These are phyloP conservation scores for Penicillium angulare DNA, from an alignment of 495 filamentous ascomycete genomes.

Conservation along the genomic window DNA sequence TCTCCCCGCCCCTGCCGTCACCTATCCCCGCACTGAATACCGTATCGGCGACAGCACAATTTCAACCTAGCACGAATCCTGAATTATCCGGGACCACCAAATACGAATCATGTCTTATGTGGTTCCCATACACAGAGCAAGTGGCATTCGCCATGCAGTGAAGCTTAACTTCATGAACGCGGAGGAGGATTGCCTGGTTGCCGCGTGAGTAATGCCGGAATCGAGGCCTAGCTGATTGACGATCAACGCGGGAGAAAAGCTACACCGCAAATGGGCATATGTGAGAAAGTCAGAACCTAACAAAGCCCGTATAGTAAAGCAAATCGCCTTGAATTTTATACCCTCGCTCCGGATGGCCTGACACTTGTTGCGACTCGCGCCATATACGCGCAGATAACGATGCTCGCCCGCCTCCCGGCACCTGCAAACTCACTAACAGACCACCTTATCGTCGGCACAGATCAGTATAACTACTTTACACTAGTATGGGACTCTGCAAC, in stretches of 20 bases:
- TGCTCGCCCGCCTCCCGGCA: constrained; percentile 73
- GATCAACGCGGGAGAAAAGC: too few species aligned
- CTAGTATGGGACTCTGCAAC: constrained; percentile 71
- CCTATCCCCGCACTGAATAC: constrained; percentile 12
- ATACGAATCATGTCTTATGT: constrained; percentile 77
- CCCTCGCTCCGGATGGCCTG: constrained; percentile 57
- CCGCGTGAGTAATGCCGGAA: constrained; percentile 73
- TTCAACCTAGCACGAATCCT: too few species aligned
- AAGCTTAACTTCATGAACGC: constrained; percentile 70
- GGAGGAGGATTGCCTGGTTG: constrained; percentile 76
- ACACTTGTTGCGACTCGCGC: constrained; percentile 59
- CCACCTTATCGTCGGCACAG: constrained; percentile 89
- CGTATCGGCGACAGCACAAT: too few species aligned
- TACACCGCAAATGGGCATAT: too few species aligned
- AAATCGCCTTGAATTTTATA: constrained; percentile 89
- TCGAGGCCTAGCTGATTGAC: too few species aligned
- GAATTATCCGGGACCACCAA: neutral
- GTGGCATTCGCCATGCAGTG: constrained; percentile 83
- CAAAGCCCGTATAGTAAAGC: constrained; percentile 61
- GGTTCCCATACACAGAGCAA: constrained; percentile 88
- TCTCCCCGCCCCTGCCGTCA: neutral
- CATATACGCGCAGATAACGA: constrained; percentile 80
- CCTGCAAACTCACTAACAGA: constrained; percentile 73
- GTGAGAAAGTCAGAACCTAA: too few species aligned
- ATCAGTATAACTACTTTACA: constrained; percentile 86